phyloP scores from a whole-genome alignment of 768 basidiomycete genomes.

The Podaxis pistillaris region DNA sequence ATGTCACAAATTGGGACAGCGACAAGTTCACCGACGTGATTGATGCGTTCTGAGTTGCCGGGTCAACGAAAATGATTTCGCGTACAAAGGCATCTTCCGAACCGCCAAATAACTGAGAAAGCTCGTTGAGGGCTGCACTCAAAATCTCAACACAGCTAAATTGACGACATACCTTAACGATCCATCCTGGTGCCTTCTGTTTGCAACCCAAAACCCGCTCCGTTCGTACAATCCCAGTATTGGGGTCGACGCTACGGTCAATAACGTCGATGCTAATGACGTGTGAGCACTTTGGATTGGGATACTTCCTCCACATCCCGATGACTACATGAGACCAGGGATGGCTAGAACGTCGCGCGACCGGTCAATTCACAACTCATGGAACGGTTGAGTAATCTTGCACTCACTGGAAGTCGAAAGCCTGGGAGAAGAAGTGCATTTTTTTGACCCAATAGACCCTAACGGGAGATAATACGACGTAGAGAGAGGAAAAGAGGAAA shows the following conservation, averaged over 20 bases:
- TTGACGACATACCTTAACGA: conserved; percentile 71
- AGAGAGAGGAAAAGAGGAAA: conserved; percentile 4
- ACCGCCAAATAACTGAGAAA: conserved; percentile 79
- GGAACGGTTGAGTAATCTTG: conserved; percentile 5
- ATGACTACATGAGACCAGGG: conserved; percentile 90
- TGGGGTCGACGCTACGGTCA: conserved; percentile 78
- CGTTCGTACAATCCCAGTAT: conserved; percentile 86
- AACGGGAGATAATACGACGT: conserved; percentile 11
- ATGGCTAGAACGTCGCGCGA: conserved; percentile 49
- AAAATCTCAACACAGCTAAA: conserved; percentile 2
- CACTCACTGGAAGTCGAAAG: conserved; percentile 81
- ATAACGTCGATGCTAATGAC: conserved; percentile 86
- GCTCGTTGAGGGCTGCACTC: background rate
- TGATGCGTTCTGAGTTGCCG: conserved; percentile 72
- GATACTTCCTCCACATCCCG: conserved; percentile 96
- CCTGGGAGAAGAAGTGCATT: conserved; percentile 88
- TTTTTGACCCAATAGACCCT: conserved; percentile 12
- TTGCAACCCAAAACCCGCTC: conserved; percentile 90
- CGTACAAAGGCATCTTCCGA: conserved; percentile 94
- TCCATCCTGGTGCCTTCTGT: conserved; percentile 90
- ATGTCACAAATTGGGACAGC: conserved; percentile 91
- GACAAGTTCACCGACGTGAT: conserved; percentile 93
- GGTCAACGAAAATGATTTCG: conserved; percentile 93
- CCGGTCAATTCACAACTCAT: conserved; percentile 18
- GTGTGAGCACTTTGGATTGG: conserved; percentile 88